phyloP scores from a whole-genome alignment of 257 asterid genomes.

The Anisodus acutangulus region DNA sequence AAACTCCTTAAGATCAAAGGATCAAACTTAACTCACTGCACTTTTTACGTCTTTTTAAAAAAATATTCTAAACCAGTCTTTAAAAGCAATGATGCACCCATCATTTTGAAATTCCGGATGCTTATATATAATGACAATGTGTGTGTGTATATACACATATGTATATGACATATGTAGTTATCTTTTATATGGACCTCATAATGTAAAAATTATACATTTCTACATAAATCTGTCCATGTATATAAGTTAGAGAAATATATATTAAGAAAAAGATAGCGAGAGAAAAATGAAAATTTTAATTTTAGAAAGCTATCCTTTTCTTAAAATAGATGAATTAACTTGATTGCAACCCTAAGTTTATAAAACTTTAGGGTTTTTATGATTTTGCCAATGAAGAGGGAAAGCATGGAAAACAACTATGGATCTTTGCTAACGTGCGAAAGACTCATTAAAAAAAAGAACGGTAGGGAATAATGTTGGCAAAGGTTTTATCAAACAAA shows the following conservation, averaged over 20 bases:
- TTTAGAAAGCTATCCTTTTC: neutral
- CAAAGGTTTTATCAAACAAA: neutral
- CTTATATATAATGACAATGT: too few relatives aligned
- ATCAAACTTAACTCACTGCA: too few relatives aligned
- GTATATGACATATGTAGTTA: too few relatives aligned
- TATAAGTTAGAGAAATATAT: neutral
- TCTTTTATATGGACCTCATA: too few relatives aligned
- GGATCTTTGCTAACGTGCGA: neutral
- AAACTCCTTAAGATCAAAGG: too few relatives aligned
- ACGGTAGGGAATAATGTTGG: constrained; percentile 26
- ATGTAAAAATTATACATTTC: too few relatives aligned
- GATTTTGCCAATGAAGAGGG: constrained; percentile 7
- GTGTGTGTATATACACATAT: too few relatives aligned
- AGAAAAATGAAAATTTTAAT: neutral
- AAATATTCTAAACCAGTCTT: too few relatives aligned
- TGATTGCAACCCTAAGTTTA: constrained; percentile 21
- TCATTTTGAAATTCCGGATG: too few relatives aligned
- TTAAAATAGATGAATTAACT: neutral
- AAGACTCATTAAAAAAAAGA: neutral
- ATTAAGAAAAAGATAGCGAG: neutral
- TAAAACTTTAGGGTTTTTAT: neutral
- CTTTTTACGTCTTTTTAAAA: too few relatives aligned
- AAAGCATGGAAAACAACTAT: constrained; percentile 15
- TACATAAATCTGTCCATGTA: too few relatives aligned
- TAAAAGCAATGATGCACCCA: too few relatives aligned